Conservation (phyloP, 768 basidiomycete genomes). For the Boletus pseudo-olivaceus region DNA sequence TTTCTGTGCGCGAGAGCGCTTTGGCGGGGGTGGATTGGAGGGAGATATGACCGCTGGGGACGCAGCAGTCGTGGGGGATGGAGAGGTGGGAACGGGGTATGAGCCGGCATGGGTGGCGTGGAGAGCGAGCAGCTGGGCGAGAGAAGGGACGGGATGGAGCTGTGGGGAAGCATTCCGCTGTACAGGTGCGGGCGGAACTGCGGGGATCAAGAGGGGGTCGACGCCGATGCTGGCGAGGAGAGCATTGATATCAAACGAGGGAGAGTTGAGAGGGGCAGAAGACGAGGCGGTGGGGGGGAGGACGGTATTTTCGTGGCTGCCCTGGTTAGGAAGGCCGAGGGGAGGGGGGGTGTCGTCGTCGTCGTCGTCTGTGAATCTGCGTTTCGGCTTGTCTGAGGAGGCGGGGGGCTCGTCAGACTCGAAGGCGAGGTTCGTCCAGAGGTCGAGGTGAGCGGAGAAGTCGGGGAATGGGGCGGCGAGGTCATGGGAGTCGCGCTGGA, state of each 20-base stretch:
- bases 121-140: constrained; percentile 68
- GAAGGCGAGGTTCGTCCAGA: constrained; percentile 83
- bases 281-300: constrained; percentile 39
- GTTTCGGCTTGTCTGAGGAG: constrained; percentile 30
- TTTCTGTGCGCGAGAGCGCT: constrained; percentile 58
- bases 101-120: constrained; percentile 40
- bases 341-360: constrained; percentile 31
- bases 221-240: constrained; percentile 38
- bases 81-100: constrained; percentile 17
- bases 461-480: constrained; percentile 67
- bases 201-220: constrained; percentile 40
- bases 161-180: constrained; percentile 26
- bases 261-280: constrained; percentile 30
- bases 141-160: constrained; percentile 42
- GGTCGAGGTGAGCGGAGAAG: constrained; percentile 70
- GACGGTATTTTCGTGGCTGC: constrained; percentile 59
- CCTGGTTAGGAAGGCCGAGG: constrained; percentile 36
- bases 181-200: constrained; percentile 20
- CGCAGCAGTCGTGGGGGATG: constrained; percentile 11
- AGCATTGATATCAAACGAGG: constrained; percentile 42
- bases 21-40: constrained; percentile 30
- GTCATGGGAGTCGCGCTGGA: constrained; percentile 44
- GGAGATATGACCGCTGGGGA: constrained; percentile 16
- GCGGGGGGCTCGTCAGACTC: constrained; percentile 68
- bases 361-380: constrained; percentile 32